Percentiles rank a stretch among this genome's conserved stretches.
These are phyloP conservation scores for Mortierella hygrophila DNA, from an alignment of 192 early-diverging fungal genomes.

Conservation along the genomic window DNA sequence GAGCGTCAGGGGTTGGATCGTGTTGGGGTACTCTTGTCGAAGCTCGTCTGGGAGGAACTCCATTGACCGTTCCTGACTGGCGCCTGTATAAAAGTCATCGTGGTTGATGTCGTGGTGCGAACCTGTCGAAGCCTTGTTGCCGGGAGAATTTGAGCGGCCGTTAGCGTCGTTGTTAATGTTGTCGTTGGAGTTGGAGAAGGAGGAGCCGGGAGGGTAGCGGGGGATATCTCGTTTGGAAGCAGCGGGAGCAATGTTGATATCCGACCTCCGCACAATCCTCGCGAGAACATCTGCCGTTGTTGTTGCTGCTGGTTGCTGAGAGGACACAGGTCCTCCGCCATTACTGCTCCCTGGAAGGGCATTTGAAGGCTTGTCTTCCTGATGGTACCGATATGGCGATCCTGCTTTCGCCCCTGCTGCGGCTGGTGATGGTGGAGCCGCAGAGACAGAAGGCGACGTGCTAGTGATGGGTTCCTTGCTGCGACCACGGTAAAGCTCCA, in stretches of 20 bases:
- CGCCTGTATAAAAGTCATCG: constrained; percentile 31
- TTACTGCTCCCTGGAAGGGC: not conserved
- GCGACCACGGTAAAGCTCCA: constrained; percentile 45
- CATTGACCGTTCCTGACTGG: constrained; percentile 7
- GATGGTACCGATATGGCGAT: not conserved
- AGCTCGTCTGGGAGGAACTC: constrained; percentile 44
- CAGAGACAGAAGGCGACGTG: not conserved
- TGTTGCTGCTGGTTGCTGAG: constrained; percentile 2
- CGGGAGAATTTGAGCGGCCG: not conserved
- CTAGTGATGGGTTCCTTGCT: constrained; percentile 30
- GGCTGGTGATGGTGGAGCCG: not conserved
- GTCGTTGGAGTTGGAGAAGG: not conserved
- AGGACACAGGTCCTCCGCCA: not conserved
- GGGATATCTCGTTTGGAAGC: not conserved
- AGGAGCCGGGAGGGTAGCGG: not conserved
- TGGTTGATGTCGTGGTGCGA: constrained; percentile 33
- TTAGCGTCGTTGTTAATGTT: not conserved
- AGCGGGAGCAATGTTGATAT: constrained; percentile 32
- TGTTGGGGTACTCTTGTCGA: constrained; percentile 49
- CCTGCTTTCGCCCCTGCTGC: not conserved
- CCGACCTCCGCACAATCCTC: constrained; percentile 32
- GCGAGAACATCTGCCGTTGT: constrained; percentile 9
- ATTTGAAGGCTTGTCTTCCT: not conserved
- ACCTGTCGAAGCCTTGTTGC: not conserved
- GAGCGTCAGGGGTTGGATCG: constrained; percentile 25